Conservation (phyloP, 2,329 filamentous ascomycete genomes). For the Xylariales sp. region DNA sequence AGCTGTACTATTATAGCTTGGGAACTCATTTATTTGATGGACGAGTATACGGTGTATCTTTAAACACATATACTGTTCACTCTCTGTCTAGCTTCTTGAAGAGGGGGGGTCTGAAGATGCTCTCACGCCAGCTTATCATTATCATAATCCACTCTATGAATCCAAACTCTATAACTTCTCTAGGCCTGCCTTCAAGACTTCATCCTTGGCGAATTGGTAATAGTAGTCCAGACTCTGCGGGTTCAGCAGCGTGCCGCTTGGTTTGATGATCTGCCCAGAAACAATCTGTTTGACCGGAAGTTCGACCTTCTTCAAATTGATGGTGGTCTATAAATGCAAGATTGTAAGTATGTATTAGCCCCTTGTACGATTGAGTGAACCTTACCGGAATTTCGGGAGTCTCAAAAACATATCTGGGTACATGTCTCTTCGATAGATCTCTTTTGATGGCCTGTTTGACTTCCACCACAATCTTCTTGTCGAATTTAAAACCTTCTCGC, state of each 20-base stretch:
- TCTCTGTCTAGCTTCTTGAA: too few relatives aligned
- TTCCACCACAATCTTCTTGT: conserved; percentile 45
- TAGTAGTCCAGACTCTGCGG: conserved; percentile 73
- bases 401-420: conserved; percentile 75
- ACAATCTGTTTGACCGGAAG: conserved; percentile 82
- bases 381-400: conserved; percentile 76
- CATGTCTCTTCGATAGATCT: conserved; percentile 68
- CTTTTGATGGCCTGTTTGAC: conserved; percentile 62
- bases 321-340: conserved; percentile 66
- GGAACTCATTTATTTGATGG: too few relatives aligned
- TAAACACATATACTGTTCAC: too few relatives aligned
- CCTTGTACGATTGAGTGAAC: conserved; percentile 12
- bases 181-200: conserved; percentile 47
- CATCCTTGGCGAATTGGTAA: conserved; percentile 72
- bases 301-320: conserved; percentile 84
- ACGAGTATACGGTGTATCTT: too few relatives aligned
- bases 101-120: conserved; percentile 5
- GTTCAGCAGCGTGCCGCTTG: conserved; percentile 73
- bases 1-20: too few relatives aligned
- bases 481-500: conserved; percentile 53
- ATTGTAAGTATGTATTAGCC: conserved; percentile 12
- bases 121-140: not conserved
- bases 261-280: conserved; percentile 67
- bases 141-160: conserved; percentile 6
- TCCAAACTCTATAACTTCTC: conserved; percentile 39